Percentiles rank a stretch among this genome's conserved stretches.
Conservation (phyloP, 768 basidiomycete species). For the Tephrocybe sp. region DNA sequence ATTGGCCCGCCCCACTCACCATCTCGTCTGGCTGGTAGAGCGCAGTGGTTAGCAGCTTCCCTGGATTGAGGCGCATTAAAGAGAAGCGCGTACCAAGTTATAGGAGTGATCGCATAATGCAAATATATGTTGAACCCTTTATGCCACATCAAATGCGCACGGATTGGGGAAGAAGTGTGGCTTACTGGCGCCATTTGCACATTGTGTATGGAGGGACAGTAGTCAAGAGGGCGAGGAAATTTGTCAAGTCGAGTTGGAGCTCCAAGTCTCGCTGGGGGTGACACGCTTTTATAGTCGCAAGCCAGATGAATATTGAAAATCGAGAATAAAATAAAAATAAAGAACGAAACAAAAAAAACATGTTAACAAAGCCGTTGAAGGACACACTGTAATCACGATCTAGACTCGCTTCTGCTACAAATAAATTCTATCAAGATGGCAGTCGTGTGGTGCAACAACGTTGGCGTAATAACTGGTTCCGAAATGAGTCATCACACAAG, state of each 20-base stretch:
- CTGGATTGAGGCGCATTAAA: not conserved
- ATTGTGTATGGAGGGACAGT: conserved; percentile 35
- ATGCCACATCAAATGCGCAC: conserved; percentile 19
- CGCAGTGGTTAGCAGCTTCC: conserved; percentile 7
- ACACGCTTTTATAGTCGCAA: conserved; percentile 14
- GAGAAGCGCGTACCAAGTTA: conserved; percentile 39
- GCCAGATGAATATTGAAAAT: conserved; percentile 14
- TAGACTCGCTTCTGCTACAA: conserved; percentile 17
- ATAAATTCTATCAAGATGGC: conserved; percentile 19
- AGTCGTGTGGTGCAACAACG: conserved; percentile 14
- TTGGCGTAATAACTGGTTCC: conserved; percentile 14
- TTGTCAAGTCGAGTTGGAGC: conserved; percentile 12
- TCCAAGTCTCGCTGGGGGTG: not conserved
- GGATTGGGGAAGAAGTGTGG: conserved; percentile 6
- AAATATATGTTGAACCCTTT: conserved; percentile 67
- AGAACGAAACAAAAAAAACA: conserved; percentile 11
- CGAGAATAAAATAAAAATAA: conserved; percentile 16
- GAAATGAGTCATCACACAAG: conserved; percentile 16
- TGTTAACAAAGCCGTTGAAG: no score
- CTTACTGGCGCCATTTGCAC: conserved; percentile 76
- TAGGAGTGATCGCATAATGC: conserved; percentile 55
- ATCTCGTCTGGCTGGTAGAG: conserved; percentile 58
- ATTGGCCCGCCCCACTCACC: no score
- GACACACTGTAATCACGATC: conserved; percentile 18
- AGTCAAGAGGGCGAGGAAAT: conserved; percentile 21